Conservation (phyloP, 2,329 filamentous ascomycete species). For the Fusarium mangiferae region DNA sequence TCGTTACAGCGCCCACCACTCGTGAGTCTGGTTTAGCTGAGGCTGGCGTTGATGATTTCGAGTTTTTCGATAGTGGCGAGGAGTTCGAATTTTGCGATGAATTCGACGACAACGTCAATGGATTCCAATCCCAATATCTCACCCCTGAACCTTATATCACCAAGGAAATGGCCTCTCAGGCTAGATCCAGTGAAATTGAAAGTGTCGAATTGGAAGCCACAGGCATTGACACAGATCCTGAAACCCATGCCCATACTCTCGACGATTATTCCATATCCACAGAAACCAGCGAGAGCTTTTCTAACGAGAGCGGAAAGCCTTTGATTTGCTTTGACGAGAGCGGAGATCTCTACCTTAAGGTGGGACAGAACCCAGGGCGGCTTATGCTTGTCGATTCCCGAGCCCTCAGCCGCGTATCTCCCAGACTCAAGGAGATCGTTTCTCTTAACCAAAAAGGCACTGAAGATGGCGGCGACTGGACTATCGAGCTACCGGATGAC, state of each 20-base stretch:
- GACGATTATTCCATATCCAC: neutral
- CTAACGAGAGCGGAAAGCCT: neutral
- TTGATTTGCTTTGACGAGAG: conserved; percentile 4
- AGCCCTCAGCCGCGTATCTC: conserved; percentile 17
- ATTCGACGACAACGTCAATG: neutral
- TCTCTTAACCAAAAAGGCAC: neutral
- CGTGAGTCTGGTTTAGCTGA: neutral
- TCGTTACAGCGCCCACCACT: neutral
- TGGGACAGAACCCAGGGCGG: neutral
- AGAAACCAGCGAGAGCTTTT: neutral
- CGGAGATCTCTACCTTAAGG: conserved; percentile 12
- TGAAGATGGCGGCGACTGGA: neutral
- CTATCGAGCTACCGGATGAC: conserved; percentile 9
- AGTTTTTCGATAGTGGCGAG: neutral
- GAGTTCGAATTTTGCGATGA: neutral
- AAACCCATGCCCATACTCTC: too few species aligned
- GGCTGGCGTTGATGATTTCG: neutral
- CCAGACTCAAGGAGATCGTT: neutral
- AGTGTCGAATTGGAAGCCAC: neutral
- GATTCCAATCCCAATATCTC: neutral
- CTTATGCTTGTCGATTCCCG: conserved; percentile 24
- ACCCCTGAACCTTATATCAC: neutral
- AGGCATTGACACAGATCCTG: neutral
- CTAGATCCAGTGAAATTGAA: neutral
- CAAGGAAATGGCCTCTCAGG: neutral